These are phyloP conservation scores for Podaxis pistillaris DNA, from an alignment of 768 basidiomycete species.

Conservation along the genomic window DNA sequence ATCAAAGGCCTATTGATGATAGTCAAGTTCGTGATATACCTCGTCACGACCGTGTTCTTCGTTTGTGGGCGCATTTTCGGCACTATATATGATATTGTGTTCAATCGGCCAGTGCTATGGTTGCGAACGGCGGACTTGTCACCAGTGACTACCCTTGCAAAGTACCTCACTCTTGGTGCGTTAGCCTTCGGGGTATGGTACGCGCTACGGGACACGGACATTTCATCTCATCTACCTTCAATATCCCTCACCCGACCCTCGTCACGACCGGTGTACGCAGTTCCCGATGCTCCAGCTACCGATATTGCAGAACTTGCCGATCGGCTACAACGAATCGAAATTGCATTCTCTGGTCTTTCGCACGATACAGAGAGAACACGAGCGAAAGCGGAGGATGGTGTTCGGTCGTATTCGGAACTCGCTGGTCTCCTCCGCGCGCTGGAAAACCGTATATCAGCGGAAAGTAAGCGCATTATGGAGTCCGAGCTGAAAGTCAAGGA, in stretches of 20 bases:
- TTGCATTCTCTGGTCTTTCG: conserved; percentile 57
- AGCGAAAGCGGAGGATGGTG: conserved; percentile 51
- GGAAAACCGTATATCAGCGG: conserved; percentile 46
- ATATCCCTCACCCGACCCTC: conserved; percentile 24
- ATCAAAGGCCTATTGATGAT: conserved; percentile 22
- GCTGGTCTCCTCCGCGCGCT: conserved; percentile 52
- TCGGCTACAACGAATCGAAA: conserved; percentile 64
- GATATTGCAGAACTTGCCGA: conserved; percentile 64
- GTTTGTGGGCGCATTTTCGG: conserved; percentile 50
- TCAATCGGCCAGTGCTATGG: conserved; percentile 48
- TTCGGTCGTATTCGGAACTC: conserved; percentile 50
- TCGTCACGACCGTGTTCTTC: conserved; percentile 38
- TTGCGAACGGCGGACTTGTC: conserved; percentile 29
- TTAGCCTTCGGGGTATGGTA: conserved; percentile 46
- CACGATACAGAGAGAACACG: conserved; percentile 51
- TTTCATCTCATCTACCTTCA: conserved; percentile 31
- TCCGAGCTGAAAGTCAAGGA: conserved; percentile 54
- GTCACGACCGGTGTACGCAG: conserved; percentile 37
- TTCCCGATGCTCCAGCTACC: conserved; percentile 59
- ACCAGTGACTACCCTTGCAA: conserved; percentile 29
- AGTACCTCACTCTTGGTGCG: conserved; percentile 41
- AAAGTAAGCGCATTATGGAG: conserved; percentile 37
- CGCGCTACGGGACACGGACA: conserved; percentile 36
- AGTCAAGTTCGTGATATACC: conserved; percentile 25
- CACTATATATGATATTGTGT: conserved; percentile 42